Evolutionary conservation across 2,329 filamentous ascomycete species (phyloP).

Genomic region (Alternaria angustiovoidea): DNA sequence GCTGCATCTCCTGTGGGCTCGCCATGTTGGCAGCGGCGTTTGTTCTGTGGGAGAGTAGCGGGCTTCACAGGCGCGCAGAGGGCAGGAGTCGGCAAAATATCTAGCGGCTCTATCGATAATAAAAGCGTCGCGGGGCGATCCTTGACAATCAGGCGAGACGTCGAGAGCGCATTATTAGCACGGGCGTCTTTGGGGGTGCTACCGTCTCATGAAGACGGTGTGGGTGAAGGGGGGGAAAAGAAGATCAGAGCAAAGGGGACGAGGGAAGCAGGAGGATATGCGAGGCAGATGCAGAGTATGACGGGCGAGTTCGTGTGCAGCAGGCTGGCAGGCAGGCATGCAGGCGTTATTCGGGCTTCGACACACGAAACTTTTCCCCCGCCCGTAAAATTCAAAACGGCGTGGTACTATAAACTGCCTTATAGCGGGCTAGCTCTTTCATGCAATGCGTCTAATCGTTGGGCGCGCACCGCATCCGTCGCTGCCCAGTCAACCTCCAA

Average conservation of each 20-base stretch:
- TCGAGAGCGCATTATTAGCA: conserved; percentile 23
- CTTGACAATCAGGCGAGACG: conserved; percentile 28
- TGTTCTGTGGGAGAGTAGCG: conserved; percentile 13
- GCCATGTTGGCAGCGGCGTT: conserved; percentile 29
- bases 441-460: conserved; percentile 38
- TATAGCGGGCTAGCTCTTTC: conserved; percentile 19
- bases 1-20: conserved; percentile 27
- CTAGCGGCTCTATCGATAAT: conserved; percentile 34
- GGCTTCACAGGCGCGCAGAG: conserved; percentile 13
- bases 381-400: conserved; percentile 38
- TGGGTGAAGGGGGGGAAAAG: conserved; percentile 1
- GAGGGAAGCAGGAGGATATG: conserved; percentile 20
- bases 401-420: conserved; percentile 28
- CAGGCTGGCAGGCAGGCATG: conserved; percentile 13
- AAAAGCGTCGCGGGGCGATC: conserved; percentile 24
- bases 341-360: conserved; percentile 35
- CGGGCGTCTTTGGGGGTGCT: conserved; percentile 11
- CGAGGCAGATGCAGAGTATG: conserved; percentile 23
- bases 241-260: conserved; percentile 3
- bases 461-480: conserved; percentile 29
- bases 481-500: conserved; percentile 18
- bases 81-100: conserved; percentile 23
- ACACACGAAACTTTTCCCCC: conserved; percentile 28
- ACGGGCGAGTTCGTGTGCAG: conserved; percentile 20
- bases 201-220: conserved; percentile 18